These are phyloP conservation scores for Fraxinus paxiana DNA, from an alignment of 305 asterid genomes.

Conservation along the genomic window DNA sequence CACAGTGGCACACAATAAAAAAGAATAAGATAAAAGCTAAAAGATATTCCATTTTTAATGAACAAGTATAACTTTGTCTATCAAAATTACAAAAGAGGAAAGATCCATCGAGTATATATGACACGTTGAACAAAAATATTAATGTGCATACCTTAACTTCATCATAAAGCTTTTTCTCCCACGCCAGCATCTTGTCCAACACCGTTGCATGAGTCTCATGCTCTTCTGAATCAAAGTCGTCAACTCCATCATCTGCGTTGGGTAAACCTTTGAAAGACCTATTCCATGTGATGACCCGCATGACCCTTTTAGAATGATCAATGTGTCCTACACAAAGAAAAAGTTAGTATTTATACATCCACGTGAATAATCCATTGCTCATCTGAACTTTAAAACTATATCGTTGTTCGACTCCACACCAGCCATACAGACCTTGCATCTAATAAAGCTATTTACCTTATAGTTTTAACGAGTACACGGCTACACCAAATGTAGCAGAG, in stretches of 20 bases:
- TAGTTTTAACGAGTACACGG: not conserved
- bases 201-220: conserved; percentile 96
- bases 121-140: not conserved
- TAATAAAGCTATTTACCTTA: not conserved
- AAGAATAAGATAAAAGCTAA: not conserved
- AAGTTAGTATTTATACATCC: conserved; percentile 7
- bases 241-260: conserved; percentile 37
- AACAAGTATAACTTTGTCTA: not conserved
- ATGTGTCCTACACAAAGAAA: conserved; percentile 62
- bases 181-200: conserved; percentile 97
- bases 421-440: not conserved
- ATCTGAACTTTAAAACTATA: conserved; percentile 8
- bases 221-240: conserved; percentile 71
- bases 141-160: conserved; percentile 82
- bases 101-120: not conserved
- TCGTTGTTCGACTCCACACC: not conserved
- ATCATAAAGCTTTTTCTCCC: conserved; percentile 99
- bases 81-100: not conserved
- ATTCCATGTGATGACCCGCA: conserved; percentile 99
- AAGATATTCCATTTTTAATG: not conserved
- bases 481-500: not conserved
- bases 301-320: conserved; percentile 87
- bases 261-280: conserved; percentile 77
- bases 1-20: not conserved
- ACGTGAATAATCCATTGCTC: not conserved